Evolutionary conservation across 2,329 filamentous ascomycete genomes (phyloP), one percentile per base, ranked within the genome.

Genomic region (Aspergillus bombycis): DNA sequence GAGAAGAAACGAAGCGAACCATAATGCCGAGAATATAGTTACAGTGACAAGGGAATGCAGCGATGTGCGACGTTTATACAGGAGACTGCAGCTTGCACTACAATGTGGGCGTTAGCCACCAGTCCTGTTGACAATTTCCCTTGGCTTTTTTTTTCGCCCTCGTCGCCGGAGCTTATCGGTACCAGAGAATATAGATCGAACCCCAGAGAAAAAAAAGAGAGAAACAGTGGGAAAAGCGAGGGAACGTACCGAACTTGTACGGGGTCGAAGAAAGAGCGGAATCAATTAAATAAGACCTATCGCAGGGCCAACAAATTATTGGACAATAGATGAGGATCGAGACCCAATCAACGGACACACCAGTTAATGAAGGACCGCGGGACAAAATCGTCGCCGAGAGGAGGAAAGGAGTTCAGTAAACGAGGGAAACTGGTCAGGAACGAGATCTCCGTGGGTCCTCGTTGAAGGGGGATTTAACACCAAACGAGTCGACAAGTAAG

Each of bases 1-100:
- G 61, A 48, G 74, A 69, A 45, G 76, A 72, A 60, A 68, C 60
- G 60, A 79, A 68, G 62, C 75, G 77, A 67, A 79, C 73, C 76
- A 79, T 80, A 57, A 58, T 74, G 66, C 61, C 28, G 64, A 65
- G 61, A 62, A 34, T 62, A 57, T 64, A 67, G 66, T 57, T 63
- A 63, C 26, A 63, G 56, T 61, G 52, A 58, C 52, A 56, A 63
- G 61, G 57, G 57, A 65, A 66, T 67, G 64, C 32, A 23, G 34
- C 12, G 32, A 38, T 55, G 52, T 54, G 52, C 21, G 30, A 71
- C 66, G 59, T 67, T 67, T 62, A 69, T 66, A 62, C 61, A 67
- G 70, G 43, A 46, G 50, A 52, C 41, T 41, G 38, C 43, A 38
- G 32, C 59, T 55, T 58, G 52, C 36, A 38, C 32, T 55, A 38